Conservation (phyloP, 2,329 filamentous ascomycete species). For the Talaromyces piceae region DNA sequence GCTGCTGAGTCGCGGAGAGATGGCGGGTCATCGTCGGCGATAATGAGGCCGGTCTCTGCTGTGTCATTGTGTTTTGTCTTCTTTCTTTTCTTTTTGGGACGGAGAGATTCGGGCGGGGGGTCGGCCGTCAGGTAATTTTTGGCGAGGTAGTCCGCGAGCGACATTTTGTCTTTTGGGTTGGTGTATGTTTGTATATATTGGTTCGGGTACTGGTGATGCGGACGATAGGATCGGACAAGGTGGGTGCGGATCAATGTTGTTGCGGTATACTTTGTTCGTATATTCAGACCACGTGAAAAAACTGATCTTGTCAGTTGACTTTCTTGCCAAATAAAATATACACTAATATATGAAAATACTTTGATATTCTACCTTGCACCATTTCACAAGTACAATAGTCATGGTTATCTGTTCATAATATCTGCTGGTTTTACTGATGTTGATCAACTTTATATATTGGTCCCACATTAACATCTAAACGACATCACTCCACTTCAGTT, state of each 20-base stretch:
- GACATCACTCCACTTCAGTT: too few species aligned
- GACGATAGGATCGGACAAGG: background rate
- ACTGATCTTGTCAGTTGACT: too few species aligned
- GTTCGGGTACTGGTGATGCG: background rate
- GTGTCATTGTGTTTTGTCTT: slow-evolving; percentile 42
- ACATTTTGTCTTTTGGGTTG: slow-evolving; percentile 35
- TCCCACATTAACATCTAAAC: background rate
- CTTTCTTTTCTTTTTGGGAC: slow-evolving; percentile 52
- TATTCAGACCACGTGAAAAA: too few species aligned
- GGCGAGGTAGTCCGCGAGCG: slow-evolving; percentile 77
- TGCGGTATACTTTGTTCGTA: slow-evolving; percentile 15
- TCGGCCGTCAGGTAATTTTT: slow-evolving; percentile 79
- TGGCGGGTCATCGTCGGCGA: slow-evolving; percentile 36
- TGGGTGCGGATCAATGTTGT: slow-evolving; percentile 12
- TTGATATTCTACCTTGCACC: too few species aligned
- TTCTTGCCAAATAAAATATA: too few species aligned
- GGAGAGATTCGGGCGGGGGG: slow-evolving; percentile 28
- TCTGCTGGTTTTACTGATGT: too few species aligned
- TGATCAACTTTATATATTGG: too few species aligned
- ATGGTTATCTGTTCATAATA: too few species aligned
- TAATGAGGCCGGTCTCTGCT: slow-evolving; percentile 34
- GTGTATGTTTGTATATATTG: background rate
- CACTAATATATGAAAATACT: too few species aligned
- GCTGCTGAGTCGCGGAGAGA: slow-evolving; percentile 24
- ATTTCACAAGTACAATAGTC: too few species aligned